phyloP scores from a whole-genome alignment of 305 asterid genomes.

The Fraxinus nigra region DNA sequence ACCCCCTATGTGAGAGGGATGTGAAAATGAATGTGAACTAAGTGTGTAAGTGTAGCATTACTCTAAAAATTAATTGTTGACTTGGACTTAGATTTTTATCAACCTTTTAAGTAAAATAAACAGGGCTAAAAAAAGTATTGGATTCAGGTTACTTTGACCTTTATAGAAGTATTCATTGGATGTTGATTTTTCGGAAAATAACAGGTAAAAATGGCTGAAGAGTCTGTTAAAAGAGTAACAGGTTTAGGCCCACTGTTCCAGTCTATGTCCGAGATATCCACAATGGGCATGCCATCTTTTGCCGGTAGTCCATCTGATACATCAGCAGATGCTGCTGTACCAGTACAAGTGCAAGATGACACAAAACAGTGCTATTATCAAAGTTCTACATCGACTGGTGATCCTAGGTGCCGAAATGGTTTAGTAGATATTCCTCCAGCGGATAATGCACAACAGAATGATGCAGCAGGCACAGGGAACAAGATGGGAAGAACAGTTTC shows the following conservation, averaged over 20 bases:
- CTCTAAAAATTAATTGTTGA: no score
- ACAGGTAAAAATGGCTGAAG: constrained; percentile 87
- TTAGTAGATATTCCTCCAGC: constrained; percentile 40
- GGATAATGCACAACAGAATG: constrained; percentile 37
- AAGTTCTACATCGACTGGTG: constrained; percentile 29
- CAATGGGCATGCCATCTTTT: constrained; percentile 55
- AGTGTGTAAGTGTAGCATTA: no score
- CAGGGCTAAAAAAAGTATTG: neutral
- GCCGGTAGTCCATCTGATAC: constrained; percentile 57
- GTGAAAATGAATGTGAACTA: no score
- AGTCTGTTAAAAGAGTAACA: constrained; percentile 81
- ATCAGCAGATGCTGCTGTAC: constrained; percentile 65
- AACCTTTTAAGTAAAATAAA: no score
- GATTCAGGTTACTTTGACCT: neutral
- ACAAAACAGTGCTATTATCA: constrained; percentile 48
- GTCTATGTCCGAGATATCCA: constrained; percentile 68
- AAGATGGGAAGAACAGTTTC: constrained; percentile 71
- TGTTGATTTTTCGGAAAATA: neutral
- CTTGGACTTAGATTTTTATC: neutral
- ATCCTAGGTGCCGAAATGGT: constrained; percentile 47
- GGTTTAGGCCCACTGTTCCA: constrained; percentile 81
- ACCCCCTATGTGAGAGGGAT: no score
- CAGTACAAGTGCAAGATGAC: constrained; percentile 45
- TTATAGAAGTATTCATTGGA: neutral
- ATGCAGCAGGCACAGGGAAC: constrained; percentile 32